Base-by-base conservation (phyloP, 371 early-diverging fungal species). In the Basidiobolus meristosporus region DNA sequence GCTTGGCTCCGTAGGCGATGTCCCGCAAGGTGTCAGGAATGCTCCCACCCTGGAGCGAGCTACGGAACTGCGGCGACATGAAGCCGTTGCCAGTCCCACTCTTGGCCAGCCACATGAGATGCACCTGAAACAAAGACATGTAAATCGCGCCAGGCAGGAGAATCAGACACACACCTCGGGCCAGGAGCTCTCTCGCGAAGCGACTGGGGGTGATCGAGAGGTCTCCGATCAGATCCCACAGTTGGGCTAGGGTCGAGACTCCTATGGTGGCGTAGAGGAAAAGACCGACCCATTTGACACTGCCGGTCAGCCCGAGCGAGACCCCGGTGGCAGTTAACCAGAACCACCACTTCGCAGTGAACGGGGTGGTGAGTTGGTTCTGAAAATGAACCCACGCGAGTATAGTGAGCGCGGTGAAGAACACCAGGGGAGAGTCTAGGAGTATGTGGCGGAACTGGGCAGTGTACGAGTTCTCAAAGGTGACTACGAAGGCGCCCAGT, bases 261-360 rank as follows among this genome's bases (percentile, higher is more conserved):
- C 92, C 92, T 38, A 97, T 60, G 1, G 78, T 59, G 2, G 79
- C 84, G 43, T 92, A 68, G 1, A 78, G 77, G 41, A 97, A 87
- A 17, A 93, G 56, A 1, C 91, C 97, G 22, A 91, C 90, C 85
- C 90, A 86, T 56, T 92, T 92, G 50, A 79, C 65, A 31, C 75
- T 75, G 22, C 15, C 18, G 3, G 77, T 58, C 31, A 77, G 58
- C 2, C 82, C 87, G 43, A 82, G 44, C 26, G 70, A 70, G 23
- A 77, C 34, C 0, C 88, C 88, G 2, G 85, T 82, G 34, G 66
- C 32, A 3, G 61, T 36, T 26, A 86, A 48, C 80, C 84, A 87
- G 31, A 56, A 42, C 58, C 70, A 75, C 85, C 86, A 84, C 22
- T 50, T 53, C 20, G 46, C 41, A 38, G 61, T 51, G 44, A 82